These are phyloP conservation scores for Phytopythium sindhum DNA, from an alignment of 352 stramenopile species.

Conservation along the genomic window DNA sequence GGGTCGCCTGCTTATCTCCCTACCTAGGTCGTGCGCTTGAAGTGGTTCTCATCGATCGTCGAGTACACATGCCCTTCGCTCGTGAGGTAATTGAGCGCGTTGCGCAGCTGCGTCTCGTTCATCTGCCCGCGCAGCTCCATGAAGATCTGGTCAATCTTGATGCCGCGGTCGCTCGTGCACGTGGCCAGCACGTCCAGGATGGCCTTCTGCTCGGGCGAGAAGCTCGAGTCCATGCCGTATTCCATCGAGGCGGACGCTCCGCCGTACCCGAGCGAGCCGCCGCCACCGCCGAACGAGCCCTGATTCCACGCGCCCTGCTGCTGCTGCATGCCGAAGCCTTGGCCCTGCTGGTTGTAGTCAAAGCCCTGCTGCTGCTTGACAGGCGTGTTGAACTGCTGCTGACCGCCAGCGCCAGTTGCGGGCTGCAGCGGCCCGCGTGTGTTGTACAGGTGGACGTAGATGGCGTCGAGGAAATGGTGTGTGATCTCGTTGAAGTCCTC, in stretches of 20 bases:
- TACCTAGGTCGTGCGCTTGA: slow-evolving; percentile 78
- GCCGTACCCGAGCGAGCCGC: slow-evolving; percentile 6
- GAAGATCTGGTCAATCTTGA: slow-evolving; percentile 85
- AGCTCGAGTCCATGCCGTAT: slow-evolving; percentile 71
- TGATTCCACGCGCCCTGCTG: slow-evolving; percentile 29
- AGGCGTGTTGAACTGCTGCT: slow-evolving; percentile 27
- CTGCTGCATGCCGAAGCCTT: slow-evolving; percentile 16
- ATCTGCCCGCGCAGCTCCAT: slow-evolving; percentile 53
- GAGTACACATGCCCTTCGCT: slow-evolving; percentile 90
- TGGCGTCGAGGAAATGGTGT: slow-evolving; percentile 93
- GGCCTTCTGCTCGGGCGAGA: slow-evolving; percentile 72
- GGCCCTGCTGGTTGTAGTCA: slow-evolving; percentile 20
- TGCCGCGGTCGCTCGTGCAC: slow-evolving; percentile 64
- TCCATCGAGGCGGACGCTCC: slow-evolving; percentile 28
- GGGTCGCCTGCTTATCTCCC: too few relatives aligned
- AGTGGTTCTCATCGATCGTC: slow-evolving; percentile 91
- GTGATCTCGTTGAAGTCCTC: slow-evolving; percentile 94
- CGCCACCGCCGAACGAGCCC: slow-evolving; percentile 13
- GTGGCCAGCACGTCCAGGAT: slow-evolving; percentile 76
- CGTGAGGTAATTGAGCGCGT: slow-evolving; percentile 76
- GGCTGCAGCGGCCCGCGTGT: slow-evolving; percentile 53
- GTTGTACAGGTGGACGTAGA: slow-evolving; percentile 90
- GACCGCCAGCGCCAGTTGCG: slow-evolving; percentile 4
- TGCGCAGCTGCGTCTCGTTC: slow-evolving; percentile 59
- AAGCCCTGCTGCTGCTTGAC: slow-evolving; percentile 24